Percentiles rank a stretch among this genome's conserved stretches.
Evolutionary conservation across 306 rosid species (phyloP).

Genomic region (Inga leiocalycina): DNA sequence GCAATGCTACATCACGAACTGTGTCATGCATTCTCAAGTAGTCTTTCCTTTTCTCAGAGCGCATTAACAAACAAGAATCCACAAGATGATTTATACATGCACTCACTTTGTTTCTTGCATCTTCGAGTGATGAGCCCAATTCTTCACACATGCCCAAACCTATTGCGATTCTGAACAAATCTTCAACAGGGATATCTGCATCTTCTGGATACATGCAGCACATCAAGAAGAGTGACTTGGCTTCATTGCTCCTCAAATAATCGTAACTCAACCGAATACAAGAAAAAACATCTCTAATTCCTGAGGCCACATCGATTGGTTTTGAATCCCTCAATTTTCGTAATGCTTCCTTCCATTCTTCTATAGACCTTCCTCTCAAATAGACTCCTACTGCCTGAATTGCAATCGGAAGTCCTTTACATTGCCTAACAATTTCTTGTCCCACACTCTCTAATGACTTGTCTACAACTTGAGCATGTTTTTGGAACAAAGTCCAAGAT

Average conservation of each 20-base stretch:
- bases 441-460: not conserved
- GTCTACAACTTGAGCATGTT: not conserved
- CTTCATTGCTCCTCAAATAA: not conserved
- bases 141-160: not conserved
- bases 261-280: not conserved
- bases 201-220: constrained; percentile 7
- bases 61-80: constrained; percentile 19
- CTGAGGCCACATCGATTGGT: not conserved
- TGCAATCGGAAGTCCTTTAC: constrained; percentile 14
- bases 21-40: constrained; percentile 25
- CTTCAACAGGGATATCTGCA: not conserved
- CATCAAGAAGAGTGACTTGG: constrained; percentile 2
- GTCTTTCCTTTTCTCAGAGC: not conserved
- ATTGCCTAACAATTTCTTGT: not conserved
- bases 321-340: not conserved
- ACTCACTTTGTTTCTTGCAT: not conserved
- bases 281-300: not conserved
- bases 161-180: not conserved
- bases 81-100: constrained; percentile 7
- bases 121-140: not conserved
- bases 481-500: not conserved
- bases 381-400: not conserved
- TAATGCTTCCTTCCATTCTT: constrained; percentile 3
- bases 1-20: constrained; percentile 6
- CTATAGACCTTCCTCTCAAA: not conserved